Base-by-base conservation (phyloP, 1,139 yeast species). In the Scheffersomyces cryptocercus region DNA sequence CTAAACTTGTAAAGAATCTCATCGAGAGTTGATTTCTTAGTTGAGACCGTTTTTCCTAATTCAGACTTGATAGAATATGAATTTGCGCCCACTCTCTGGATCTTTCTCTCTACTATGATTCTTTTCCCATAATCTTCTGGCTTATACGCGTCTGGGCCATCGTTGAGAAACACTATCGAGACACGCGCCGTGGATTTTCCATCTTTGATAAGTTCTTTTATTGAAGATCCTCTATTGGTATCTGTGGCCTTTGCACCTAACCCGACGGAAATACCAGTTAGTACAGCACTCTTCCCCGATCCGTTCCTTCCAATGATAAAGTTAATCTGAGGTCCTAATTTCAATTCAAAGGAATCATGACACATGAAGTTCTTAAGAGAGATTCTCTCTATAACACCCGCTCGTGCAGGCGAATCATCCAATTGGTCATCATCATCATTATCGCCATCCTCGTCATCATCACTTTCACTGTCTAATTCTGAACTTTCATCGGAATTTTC, bases 221-320 rank as follows among this genome's bases (percentile, higher is more conserved):
- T 70, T 7, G 84, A 79, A 8, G 81, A 71, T 4, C 96, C 98
- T 61, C 99, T 77, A 56, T 86, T 86, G 0, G 99, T 93, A 44
- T 84, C 90, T n/a, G 84, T 75, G 0, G 98, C 97, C 55, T 85
- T 87, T 1, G 96, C 96, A n/a, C 99, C 99, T 8, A 93, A 68
- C 5, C 97, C 95, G 10, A 90, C 85, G 3, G 95, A 83, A 5
- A 95, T 82, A 1, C 97, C 98, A 0, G 98, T 91, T 48, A 95
- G 68, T 28, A 95, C 78, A 1, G 99, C 97, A 63, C 95, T 84
- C 59, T 95, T 95, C 29, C 99, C 99, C 29, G 96, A 85, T 2
- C 99, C 99, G 58, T 95, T 95, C 50, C 88, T 79, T 10, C 99
- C 99, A 31, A 90, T 88, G 45, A 95, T 88, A 58, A 95, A 89